Evolutionary conservation across 2,329 filamentous ascomycete species (phyloP).

Genomic region (Colletotrichum camelliae): DNA sequence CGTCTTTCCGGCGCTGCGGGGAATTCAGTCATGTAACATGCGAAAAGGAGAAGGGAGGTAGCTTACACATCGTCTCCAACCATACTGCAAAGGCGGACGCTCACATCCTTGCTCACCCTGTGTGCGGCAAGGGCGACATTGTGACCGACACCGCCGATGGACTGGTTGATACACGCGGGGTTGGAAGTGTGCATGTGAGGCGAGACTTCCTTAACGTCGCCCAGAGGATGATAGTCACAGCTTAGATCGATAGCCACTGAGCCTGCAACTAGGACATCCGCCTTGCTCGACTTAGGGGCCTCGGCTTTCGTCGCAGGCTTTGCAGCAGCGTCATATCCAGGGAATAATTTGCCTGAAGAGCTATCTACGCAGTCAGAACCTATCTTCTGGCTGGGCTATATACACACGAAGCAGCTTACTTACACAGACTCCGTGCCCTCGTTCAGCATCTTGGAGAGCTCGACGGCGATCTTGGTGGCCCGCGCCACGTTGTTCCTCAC

Average conservation of each 20-base stretch:
- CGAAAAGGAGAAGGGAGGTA: neutral
- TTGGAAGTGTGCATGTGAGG: conserved; percentile 82
- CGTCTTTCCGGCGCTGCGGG: conserved; percentile 71
- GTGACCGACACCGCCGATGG: conserved; percentile 88
- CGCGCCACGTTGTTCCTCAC: conserved; percentile 59
- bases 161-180: conserved; percentile 79
- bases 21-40: neutral
- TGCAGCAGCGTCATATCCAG: conserved; percentile 7
- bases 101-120: conserved; percentile 61
- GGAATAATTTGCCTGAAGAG: conserved; percentile 11
- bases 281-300: conserved; percentile 29
- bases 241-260: conserved; percentile 87
- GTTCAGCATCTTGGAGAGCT: conserved; percentile 44
- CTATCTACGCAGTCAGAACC: conserved; percentile 26
- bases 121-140: conserved; percentile 90
- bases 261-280: conserved; percentile 86
- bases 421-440: conserved; percentile 16
- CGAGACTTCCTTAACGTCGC: conserved; percentile 24
- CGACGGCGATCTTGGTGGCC: conserved; percentile 59
- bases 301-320: neutral
- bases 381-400: conserved; percentile 13
- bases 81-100: conserved; percentile 78
- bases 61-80: conserved; percentile 78
- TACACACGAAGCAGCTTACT: conserved; percentile 25
- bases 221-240: conserved; percentile 68